Conservation (phyloP, 2,329 filamentous ascomycete genomes). For the Penicillium sp. region DNA sequence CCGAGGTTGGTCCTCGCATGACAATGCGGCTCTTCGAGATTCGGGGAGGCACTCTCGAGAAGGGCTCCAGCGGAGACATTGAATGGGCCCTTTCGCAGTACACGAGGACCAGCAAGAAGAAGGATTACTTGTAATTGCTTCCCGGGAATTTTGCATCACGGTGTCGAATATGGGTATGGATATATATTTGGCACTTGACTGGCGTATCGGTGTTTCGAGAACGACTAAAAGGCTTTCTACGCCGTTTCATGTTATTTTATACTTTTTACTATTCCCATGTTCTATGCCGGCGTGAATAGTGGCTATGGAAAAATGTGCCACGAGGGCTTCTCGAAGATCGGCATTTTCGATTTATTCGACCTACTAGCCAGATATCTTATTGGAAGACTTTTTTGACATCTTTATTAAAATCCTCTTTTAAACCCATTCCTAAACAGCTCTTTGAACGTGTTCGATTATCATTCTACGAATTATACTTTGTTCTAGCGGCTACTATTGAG, state of each 20-base stretch:
- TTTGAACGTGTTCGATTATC: no score
- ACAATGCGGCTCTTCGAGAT: conserved; percentile 98
- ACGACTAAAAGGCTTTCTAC: conserved; percentile 14
- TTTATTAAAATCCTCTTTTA: no score
- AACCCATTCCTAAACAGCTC: no score
- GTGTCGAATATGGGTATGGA: conserved; percentile 16
- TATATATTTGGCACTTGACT: conserved; percentile 18
- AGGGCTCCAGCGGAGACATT: conserved; percentile 83
- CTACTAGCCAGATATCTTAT: no score
- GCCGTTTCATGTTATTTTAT: conserved; percentile 23
- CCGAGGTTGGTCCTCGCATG: conserved; percentile 90
- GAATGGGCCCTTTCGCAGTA: conserved; percentile 98
- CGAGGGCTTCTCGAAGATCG: not conserved
- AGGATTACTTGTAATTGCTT: conserved; percentile 72
- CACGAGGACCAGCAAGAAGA: conserved; percentile 89
- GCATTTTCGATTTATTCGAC: not conserved
- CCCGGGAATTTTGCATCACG: conserved; percentile 14
- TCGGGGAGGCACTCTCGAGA: conserved; percentile 83
- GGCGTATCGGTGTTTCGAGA: conserved; percentile 35
- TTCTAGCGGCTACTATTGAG: no score
- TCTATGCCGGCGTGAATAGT: conserved; percentile 14
- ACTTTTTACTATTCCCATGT: conserved; percentile 13
- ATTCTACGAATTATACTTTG: no score
- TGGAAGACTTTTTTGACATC: no score
- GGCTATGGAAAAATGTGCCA: no score